phyloP scores from a whole-genome alignment of 2,329 filamentous ascomycete genomes.

The Uncinocarpus reesii region DNA sequence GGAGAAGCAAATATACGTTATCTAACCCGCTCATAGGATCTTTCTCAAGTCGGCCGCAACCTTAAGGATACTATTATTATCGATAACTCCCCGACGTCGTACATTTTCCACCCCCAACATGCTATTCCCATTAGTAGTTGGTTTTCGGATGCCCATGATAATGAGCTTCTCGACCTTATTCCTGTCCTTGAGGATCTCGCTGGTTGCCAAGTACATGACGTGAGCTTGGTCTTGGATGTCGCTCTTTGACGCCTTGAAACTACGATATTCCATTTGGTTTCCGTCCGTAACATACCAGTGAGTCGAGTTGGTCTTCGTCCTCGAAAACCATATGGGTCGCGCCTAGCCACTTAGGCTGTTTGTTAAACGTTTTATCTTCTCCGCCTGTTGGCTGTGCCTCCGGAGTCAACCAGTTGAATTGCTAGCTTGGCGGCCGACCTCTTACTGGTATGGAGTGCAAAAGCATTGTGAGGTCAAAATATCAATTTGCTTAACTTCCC shows the following conservation, averaged over 20 bases:
- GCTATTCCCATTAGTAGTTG: conserved; percentile 98
- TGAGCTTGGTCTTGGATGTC: conserved; percentile 95
- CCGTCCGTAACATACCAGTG: too few relatives aligned
- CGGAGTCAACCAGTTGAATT: not conserved
- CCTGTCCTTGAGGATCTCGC: conserved; percentile 96
- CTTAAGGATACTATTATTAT: conserved; percentile 98
- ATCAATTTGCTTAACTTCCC: conserved; percentile 14
- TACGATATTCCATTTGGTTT: not conserved
- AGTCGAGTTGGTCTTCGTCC: too few relatives aligned
- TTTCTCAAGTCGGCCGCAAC: conserved; percentile 92
- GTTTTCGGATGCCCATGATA: conserved; percentile 99
- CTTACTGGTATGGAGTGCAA: not conserved
- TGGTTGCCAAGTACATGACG: conserved; percentile 76
- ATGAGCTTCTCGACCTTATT: conserved; percentile 93
- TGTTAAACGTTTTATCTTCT: not conserved
- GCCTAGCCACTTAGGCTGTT: not conserved
- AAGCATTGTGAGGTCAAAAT: not conserved
- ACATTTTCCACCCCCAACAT: conserved; percentile 98
- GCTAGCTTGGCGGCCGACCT: not conserved
- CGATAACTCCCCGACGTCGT: conserved; percentile 97
- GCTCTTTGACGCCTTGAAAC: conserved; percentile 41
- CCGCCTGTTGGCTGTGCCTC: not conserved
- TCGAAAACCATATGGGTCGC: not conserved
- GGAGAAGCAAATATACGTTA: not conserved
- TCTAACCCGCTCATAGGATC: conserved; percentile 46